Evolutionary conservation across 2,329 filamentous ascomycete species (phyloP), one percentile per base, ranked within the genome.

Genomic region (Penicillium vulpinum): DNA sequence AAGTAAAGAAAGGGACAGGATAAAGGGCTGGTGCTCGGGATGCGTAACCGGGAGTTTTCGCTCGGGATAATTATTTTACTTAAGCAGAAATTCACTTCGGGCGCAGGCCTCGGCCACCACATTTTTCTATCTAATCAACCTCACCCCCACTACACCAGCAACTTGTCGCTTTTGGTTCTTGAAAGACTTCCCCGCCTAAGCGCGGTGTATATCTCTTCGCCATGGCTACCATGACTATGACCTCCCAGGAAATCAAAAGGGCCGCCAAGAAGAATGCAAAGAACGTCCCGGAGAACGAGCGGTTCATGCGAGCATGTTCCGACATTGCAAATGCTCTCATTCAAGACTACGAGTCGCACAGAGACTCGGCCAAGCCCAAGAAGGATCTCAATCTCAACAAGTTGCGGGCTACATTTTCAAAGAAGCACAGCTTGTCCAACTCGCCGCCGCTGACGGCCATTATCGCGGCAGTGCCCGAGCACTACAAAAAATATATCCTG

Each of bases 401-500:
- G 57, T 77, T 99, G 64, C 88, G 94, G 44, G 87, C 90, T 53
- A 92, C 92, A 71, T 86, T 96, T 60, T 85, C 94, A 44, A 96
- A 94, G 79, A 97, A 97, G 79, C 92, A 97, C 79, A 89, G 87
- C 73, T 81, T 99, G 59, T 88, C 86, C 74, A 91, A 86, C 60
- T 90, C 96, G 66, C 94, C 94, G 31, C 91, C 95, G 26, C 80
- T 99, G 62, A 97, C 93, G 9, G 93, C 94, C 58, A 99, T 99
- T 71, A 97, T 99, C 71, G 91, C 94, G 53, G 94, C 94, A 10
- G 93, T 99, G 35, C 95, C 95, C n/a, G 94, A 99, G 73, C 92
- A 97, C 74, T 97, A 97, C 80, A 99, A 97, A 81, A 99, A 97
- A 79, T 97, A 97, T 70, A 97, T 99, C 60, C 78, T 97, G 60